A percentile compares a stretch with the other conserved stretches of the same genome.
These are phyloP conservation scores for Clitopilus hobsonii DNA, from an alignment of 768 basidiomycete genomes.

Conservation along the genomic window DNA sequence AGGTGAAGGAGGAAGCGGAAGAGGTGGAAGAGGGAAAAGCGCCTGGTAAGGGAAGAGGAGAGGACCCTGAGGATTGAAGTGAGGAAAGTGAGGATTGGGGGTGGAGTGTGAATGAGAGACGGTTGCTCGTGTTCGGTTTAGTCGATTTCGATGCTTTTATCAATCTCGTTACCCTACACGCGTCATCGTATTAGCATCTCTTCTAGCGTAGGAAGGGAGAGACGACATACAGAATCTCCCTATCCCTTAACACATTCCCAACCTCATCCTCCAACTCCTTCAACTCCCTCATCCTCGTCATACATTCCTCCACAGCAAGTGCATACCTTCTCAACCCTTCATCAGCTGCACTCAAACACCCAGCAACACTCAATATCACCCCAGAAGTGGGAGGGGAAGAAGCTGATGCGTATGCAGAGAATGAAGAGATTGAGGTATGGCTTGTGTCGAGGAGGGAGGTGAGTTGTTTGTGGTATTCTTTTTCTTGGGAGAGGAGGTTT, in stretches of 20 bases:
- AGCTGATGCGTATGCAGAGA: conserved; percentile 71
- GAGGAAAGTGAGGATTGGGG: conserved; percentile 33
- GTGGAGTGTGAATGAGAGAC: conserved; percentile 21
- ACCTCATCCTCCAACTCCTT: conserved; percentile 74
- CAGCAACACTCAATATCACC: conserved; percentile 53
- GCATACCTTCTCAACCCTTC: conserved; percentile 64
- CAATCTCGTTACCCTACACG: conserved; percentile 64
- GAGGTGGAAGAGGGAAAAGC: conserved; percentile 24
- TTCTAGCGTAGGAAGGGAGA: neutral
- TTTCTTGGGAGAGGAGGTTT: conserved; percentile 66
- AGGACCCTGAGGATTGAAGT: conserved; percentile 25
- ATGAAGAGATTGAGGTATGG: conserved; percentile 55
- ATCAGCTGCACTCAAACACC: conserved; percentile 57
- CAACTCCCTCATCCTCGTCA: conserved; percentile 52
- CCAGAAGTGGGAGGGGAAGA: conserved; percentile 51
- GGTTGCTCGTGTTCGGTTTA: conserved; percentile 36
- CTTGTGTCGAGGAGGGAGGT: conserved; percentile 52
- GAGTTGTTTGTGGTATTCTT: conserved; percentile 65
- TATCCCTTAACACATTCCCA: conserved; percentile 61
- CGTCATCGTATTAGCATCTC: neutral
- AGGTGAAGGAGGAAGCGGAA: conserved; percentile 13
- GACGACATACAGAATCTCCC: conserved; percentile 74
- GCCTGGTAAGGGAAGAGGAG: neutral
- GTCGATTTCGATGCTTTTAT: conserved; percentile 69
- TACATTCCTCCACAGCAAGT: conserved; percentile 59